phyloP scores from a whole-genome alignment of 1,284 basidiomycete species.

The Moniliophthora roreri region DNA sequence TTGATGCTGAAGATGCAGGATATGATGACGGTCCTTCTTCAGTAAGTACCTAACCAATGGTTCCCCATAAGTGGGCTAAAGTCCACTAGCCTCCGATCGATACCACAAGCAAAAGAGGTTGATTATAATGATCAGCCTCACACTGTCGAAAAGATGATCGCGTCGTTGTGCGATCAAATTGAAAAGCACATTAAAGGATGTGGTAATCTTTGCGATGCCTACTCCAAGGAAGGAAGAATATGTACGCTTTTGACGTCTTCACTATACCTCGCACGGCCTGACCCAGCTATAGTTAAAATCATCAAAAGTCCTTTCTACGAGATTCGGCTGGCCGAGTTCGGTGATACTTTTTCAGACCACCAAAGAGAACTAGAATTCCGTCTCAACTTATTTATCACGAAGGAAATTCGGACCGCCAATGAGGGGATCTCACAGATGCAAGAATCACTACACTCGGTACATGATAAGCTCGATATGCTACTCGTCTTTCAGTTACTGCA shows the following conservation, averaged over 20 bases:
- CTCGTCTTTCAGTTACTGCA: background rate
- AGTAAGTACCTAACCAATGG: slow-evolving; percentile 16
- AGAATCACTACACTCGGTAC: background rate
- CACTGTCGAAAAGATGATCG: slow-evolving; percentile 17
- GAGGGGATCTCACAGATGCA: background rate
- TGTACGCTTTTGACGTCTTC: slow-evolving; percentile 20
- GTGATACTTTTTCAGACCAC: slow-evolving; percentile 15
- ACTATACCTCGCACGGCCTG: background rate
- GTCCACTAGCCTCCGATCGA: slow-evolving; percentile 14
- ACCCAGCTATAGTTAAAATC: slow-evolving; percentile 15
- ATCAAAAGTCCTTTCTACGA: slow-evolving; percentile 21
- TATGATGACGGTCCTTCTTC: slow-evolving; percentile 26
- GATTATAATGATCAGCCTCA: slow-evolving; percentile 3
- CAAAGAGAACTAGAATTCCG: slow-evolving; percentile 16
- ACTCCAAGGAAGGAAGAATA: slow-evolving; percentile 22
- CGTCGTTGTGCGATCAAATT: slow-evolving; percentile 15
- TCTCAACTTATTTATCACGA: slow-evolving; percentile 15
- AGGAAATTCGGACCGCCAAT: slow-evolving; percentile 14
- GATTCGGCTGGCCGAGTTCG: slow-evolving; percentile 14
- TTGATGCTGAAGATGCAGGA: slow-evolving; percentile 27
- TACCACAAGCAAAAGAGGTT: slow-evolving; percentile 10
- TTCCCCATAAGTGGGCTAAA: background rate
- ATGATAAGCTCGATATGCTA: background rate
- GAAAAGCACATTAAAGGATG: slow-evolving; percentile 21
- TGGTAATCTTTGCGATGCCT: slow-evolving; percentile 22